Percentiles rank a stretch among this genome's conserved stretches.
Conservation (phyloP, 768 basidiomycete species). For the Tephrocybe sp. region DNA sequence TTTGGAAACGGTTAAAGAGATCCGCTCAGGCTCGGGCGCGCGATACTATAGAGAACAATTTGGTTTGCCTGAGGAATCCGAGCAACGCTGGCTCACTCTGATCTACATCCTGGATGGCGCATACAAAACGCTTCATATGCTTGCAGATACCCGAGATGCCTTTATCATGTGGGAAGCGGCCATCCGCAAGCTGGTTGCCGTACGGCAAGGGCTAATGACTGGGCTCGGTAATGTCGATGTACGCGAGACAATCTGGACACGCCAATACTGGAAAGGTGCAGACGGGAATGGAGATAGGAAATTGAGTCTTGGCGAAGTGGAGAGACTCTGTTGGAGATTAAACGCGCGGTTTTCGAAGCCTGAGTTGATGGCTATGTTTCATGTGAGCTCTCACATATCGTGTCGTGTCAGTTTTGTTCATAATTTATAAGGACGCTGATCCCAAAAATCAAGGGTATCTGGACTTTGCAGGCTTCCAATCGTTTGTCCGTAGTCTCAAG, state of each 20-base stretch:
- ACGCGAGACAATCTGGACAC: slow-evolving; percentile 73
- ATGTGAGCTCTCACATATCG: slow-evolving; percentile 34
- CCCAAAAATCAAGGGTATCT: slow-evolving; percentile 53
- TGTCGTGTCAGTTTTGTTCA: background rate
- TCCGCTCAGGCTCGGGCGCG: slow-evolving; percentile 72
- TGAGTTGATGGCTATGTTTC: slow-evolving; percentile 59
- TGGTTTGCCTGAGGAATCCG: slow-evolving; percentile 58
- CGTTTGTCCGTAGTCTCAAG: slow-evolving; percentile 81
- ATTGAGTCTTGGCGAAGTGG: slow-evolving; percentile 70
- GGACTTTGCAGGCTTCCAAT: slow-evolving; percentile 77
- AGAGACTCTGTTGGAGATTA: slow-evolving; percentile 67
- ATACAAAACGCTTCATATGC: slow-evolving; percentile 86
- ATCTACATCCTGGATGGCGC: slow-evolving; percentile 75
- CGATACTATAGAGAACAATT: slow-evolving; percentile 72
- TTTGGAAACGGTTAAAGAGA: slow-evolving; percentile 85
- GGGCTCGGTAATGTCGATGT: slow-evolving; percentile 64
- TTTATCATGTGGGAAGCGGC: slow-evolving; percentile 58
- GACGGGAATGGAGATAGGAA: slow-evolving; percentile 62
- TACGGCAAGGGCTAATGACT: slow-evolving; percentile 70
- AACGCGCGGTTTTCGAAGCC: slow-evolving; percentile 59
- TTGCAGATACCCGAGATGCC: slow-evolving; percentile 58
- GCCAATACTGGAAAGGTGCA: slow-evolving; percentile 78
- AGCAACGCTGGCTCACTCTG: slow-evolving; percentile 82
- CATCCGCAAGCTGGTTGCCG: slow-evolving; percentile 59
- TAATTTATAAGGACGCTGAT: slow-evolving; percentile 58